Conservation (phyloP, 345 rosid genomes). For the Lagerstroemia speciosa region DNA sequence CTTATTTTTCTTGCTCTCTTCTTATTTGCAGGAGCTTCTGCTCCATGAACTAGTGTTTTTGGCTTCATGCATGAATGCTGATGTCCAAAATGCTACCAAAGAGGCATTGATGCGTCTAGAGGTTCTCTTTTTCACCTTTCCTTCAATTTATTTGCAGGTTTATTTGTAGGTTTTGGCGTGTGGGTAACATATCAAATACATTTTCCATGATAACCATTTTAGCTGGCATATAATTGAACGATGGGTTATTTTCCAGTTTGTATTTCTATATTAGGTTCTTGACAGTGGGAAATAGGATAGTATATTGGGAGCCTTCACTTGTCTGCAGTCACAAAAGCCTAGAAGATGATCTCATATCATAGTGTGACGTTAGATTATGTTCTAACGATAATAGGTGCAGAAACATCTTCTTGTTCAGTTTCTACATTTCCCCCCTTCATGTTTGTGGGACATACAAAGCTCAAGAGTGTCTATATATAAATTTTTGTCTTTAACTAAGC, state of each 20-base stretch:
- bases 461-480: not conserved
- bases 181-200: not conserved
- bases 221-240: not conserved
- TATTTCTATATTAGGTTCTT: not conserved
- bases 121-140: slow-evolving; percentile 30
- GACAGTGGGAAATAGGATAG: not conserved
- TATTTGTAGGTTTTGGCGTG: not conserved
- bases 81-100: slow-evolving; percentile 57
- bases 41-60: slow-evolving; percentile 51
- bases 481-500: not conserved
- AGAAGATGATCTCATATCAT: not conserved
- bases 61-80: slow-evolving; percentile 42
- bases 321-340: not conserved
- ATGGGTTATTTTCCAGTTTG: not conserved
- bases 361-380: not conserved
- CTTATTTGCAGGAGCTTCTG: slow-evolving; percentile 47
- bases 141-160: not conserved
- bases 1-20: not conserved
- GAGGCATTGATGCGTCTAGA: slow-evolving; percentile 68
- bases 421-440: not conserved
- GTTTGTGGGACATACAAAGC: not conserved
- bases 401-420: not conserved
- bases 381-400: not conserved
- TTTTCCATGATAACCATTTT: not conserved
- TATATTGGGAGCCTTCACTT: not conserved